These are phyloP conservation scores for Metschnikowia anglica DNA, from an alignment of 805 yeast genomes.

Conservation along the genomic window DNA sequence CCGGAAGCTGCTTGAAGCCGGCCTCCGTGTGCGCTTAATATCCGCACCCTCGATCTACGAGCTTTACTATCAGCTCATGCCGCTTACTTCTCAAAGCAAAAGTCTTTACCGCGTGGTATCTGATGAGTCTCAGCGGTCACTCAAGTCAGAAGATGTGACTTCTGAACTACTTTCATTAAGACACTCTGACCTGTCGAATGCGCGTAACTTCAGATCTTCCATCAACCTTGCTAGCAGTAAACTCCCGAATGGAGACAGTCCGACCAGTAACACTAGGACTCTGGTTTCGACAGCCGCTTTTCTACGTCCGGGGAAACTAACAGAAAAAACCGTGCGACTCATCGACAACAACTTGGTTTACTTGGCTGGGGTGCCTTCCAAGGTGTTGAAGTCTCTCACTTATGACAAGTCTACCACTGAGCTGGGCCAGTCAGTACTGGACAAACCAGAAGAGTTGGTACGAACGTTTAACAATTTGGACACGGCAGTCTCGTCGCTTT, in stretches of 20 bases:
- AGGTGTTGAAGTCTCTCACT: slow-evolving; percentile 35
- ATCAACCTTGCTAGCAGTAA: background rate
- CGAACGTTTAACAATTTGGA: slow-evolving; percentile 45
- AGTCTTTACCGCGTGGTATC: slow-evolving; percentile 9
- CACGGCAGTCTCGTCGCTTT: slow-evolving; percentile 45
- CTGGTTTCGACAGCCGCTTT: slow-evolving; percentile 1
- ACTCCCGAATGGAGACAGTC: background rate
- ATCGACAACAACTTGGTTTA: slow-evolving; percentile 42
- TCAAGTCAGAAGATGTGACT: slow-evolving; percentile 11
- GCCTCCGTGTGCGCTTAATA: slow-evolving; percentile 49
- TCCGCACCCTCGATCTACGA: slow-evolving; percentile 44
- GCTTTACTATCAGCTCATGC: slow-evolving; percentile 44
- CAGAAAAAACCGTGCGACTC: slow-evolving; percentile 33
- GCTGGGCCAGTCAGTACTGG: slow-evolving; percentile 13
- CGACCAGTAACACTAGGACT: background rate
- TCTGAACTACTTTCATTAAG: slow-evolving; percentile 6
- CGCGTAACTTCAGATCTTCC: background rate
- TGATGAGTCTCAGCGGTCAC: slow-evolving; percentile 2
- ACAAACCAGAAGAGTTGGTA: slow-evolving; percentile 15
- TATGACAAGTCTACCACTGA: slow-evolving; percentile 12
- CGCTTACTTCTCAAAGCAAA: slow-evolving; percentile 29
- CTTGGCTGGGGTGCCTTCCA: slow-evolving; percentile 35
- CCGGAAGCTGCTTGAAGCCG: slow-evolving; percentile 49
- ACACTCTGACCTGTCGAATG: background rate
- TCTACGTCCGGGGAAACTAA: slow-evolving; percentile 11